Percentiles rank a stretch among this genome's conserved stretches.
Conservation (phyloP, 2,329 filamentous ascomycete species). For the Talaromyces sp. region DNA sequence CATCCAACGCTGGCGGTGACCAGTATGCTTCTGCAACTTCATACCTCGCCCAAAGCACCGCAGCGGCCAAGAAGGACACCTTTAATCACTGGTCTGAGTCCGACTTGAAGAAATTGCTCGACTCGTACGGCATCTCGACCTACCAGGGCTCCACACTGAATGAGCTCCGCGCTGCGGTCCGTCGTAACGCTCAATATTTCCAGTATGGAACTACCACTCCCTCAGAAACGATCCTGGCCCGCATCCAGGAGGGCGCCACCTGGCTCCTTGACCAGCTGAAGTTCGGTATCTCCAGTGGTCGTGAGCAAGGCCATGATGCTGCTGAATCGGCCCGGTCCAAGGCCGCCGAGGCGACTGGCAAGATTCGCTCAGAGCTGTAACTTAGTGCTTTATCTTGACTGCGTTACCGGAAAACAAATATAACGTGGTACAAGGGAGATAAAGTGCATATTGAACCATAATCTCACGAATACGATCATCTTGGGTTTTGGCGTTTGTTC, state of each 20-base stretch:
- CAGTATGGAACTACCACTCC: conserved; percentile 67
- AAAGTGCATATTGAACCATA: not conserved
- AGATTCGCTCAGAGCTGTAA: conserved; percentile 28
- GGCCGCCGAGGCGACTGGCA: conserved; percentile 49
- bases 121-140: conserved; percentile 67
- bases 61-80: conserved; percentile 57
- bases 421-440: not conserved
- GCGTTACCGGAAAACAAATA: not conserved
- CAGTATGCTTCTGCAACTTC: conserved; percentile 62
- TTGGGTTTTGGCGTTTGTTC: not conserved
- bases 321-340: conserved; percentile 36
- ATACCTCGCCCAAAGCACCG: conserved; percentile 63
- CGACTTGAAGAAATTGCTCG: conserved; percentile 73
- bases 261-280: conserved; percentile 48
- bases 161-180: conserved; percentile 64
- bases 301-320: conserved; percentile 44
- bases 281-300: conserved; percentile 43
- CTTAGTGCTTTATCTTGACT: not conserved
- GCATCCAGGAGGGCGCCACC: conserved; percentile 46
- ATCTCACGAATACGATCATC: not conserved
- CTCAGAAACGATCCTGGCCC: conserved; percentile 60
- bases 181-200: conserved; percentile 71
- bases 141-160: conserved; percentile 66
- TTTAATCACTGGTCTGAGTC: conserved; percentile 69
- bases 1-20: conserved; percentile 42